Evolutionary conservation across 345 rosid genomes (phyloP), one percentile per base, ranked within the genome.

Genomic region (Physaria fendleri): DNA sequence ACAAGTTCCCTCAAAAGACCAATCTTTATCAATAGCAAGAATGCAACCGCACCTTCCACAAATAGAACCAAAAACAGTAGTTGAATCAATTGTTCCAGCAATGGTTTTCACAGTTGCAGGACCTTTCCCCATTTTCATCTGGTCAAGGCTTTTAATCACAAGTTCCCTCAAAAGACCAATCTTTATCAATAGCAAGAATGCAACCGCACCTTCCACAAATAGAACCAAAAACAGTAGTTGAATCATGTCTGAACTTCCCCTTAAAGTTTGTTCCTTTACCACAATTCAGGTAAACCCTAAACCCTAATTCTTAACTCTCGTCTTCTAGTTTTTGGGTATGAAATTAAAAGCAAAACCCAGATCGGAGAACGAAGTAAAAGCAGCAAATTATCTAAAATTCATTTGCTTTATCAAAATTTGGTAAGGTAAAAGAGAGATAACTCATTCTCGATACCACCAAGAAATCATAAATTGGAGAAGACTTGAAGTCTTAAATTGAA

Each of bases 41-140:
- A 84, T 49, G 91, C 85, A 79, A 82, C 59, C 40, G 65, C 77
- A 18, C 77, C 91, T 72, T 92, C 98, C 7, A 74, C 85, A 65
- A 88, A 88, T 7, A 92, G 77, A 59, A 92, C 97, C 34, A 88
- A 46, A 65, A 81, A 86, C 69, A 92, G 64, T 74, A 92, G 69
- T 78, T 92, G 95, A 71, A 84, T 86, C 98, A 92, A n/a, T 80
- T 10, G 98, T 88, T 45, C 90, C 83, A 1, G 95, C 97, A n/a
- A 88, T 79, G 8, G 98, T 92, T 76, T 86, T 88, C 46, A 92
- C 79, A n/a, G 95, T 88, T 8, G 98, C 96, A 1, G 98, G 95
- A 58, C 95, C 97, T 68, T 77, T 84, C 50, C 95, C 98, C 79
- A 60, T 74, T 66, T 92, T 92, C 51, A 86, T 17, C 69, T 92